These are phyloP conservation scores for Metarhizium anisopliae DNA, from an alignment of 2,329 filamentous ascomycete genomes.

Conservation along the genomic window DNA sequence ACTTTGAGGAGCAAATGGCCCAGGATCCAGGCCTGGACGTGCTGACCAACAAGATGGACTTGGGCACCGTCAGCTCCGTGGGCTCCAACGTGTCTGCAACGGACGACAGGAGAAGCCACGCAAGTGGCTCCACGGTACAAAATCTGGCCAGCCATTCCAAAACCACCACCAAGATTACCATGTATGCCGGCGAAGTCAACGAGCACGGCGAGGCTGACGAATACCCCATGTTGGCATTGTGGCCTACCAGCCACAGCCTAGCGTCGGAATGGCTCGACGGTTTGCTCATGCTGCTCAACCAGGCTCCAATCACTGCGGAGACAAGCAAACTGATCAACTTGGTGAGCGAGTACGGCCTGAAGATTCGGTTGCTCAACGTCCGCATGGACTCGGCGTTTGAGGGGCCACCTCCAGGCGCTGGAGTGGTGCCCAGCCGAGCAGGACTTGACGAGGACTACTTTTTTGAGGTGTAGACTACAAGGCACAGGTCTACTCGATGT, in stretches of 20 bases:
- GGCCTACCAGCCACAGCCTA: slow-evolving; percentile 69
- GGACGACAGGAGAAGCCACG: slow-evolving; percentile 37
- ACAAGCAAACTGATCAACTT: slow-evolving; percentile 83
- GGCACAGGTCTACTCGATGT: neutral
- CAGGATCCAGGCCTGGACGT: slow-evolving; percentile 63
- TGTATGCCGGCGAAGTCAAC: slow-evolving; percentile 47
- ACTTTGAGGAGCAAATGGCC: slow-evolving; percentile 60
- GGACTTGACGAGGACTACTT: slow-evolving; percentile 90
- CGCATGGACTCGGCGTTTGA: slow-evolving; percentile 70
- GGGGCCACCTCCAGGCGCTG: slow-evolving; percentile 57
- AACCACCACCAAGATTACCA: slow-evolving; percentile 78
- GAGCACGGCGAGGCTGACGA: slow-evolving; percentile 42
- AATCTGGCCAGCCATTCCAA: slow-evolving; percentile 25
- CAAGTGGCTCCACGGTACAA: slow-evolving; percentile 33
- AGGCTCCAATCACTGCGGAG: slow-evolving; percentile 93
- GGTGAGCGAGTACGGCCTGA: slow-evolving; percentile 83
- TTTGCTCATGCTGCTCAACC: slow-evolving; percentile 86
- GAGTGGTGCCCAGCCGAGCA: slow-evolving; percentile 70
- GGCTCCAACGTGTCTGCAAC: slow-evolving; percentile 81
- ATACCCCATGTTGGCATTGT: slow-evolving; percentile 68
- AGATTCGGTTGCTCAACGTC: slow-evolving; percentile 87
- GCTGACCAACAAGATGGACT: slow-evolving; percentile 74
- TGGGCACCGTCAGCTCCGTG: slow-evolving; percentile 81
- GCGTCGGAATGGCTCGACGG: slow-evolving; percentile 97
- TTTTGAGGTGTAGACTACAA: slow-evolving; percentile 57